Evolutionary conservation across 768 basidiomycete genomes (phyloP), one percentile per base, ranked within the genome.

Genomic region (Mycena rosella): DNA sequence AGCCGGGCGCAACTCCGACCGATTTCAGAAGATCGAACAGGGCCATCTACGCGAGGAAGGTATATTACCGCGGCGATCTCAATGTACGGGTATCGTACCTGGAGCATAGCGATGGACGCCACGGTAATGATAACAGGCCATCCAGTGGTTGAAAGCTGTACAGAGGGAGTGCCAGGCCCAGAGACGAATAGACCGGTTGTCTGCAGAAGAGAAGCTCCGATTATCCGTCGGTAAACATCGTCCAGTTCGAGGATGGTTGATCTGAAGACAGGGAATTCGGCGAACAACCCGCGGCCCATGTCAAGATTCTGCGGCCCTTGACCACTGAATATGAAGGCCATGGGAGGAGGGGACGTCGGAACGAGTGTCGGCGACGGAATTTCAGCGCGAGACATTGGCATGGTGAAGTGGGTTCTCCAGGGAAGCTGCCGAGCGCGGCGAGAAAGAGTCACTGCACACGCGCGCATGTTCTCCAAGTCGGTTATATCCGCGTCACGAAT

Each of bases 231-330:
- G 68, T 79, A 76, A 53, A 72, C 51, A 20, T 70, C 62, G 65
- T 81, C 80, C 32, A 78, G 65, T 38, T 74, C 74, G 2, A 74
- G 58, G 18, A 81, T 72, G 24, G 65, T 77, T 8, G 70, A 60
- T 22, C 75, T 73, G 75, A 81, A 81, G 13, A 74, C 73, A 13
- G 73, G 60, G 57, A 72, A 77, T 15, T 66, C 67, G 26, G 63
- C 40, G 59, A 76, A 78, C 13, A 79, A 66, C 40, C 78, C 69
- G 29, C 79, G 75, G 3, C 80, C 80, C 77, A 79, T 76, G 69
- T 76, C 42, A 29, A 76, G 67, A 67, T 81, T 72, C 63, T 81
- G 80, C 8, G 78, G 75, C n/a, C 80, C 79, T 58, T 81, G 80
- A 14, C 80, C 80, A 30, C 73, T 73, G 68, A 82, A 79, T n/a